phyloP scores from a whole-genome alignment of 2,329 filamentous ascomycete species.

The Colletotrichum siamense region DNA sequence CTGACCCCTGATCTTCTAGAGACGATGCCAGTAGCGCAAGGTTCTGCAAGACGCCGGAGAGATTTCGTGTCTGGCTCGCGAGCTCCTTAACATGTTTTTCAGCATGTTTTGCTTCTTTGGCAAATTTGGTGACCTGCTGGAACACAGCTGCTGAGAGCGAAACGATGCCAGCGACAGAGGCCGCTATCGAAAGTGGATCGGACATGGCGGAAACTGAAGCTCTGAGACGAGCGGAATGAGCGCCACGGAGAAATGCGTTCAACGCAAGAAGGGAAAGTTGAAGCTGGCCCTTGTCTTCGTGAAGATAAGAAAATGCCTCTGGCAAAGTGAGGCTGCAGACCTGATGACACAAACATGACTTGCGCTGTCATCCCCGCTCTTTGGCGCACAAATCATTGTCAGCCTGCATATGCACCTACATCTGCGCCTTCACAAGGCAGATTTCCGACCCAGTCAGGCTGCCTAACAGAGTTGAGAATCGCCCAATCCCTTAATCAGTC shows the following conservation, averaged over 20 bases:
- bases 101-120: not conserved
- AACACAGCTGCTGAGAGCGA: not conserved
- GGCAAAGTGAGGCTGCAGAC: not conserved
- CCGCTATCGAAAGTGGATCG: not conserved
- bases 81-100: not conserved
- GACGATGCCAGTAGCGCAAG: not conserved
- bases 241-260: fast-evolving
- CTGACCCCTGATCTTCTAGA: not conserved
- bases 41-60: not conserved
- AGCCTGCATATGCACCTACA: not conserved
- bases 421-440: not conserved
- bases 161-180: not conserved
- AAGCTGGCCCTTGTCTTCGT: not conserved
- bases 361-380: not conserved
- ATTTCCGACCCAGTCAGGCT: not conserved
- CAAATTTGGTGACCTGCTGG: not conserved
- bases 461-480: fast-evolving
- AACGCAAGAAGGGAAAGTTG: fast-evolving
- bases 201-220: not conserved
- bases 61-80: not conserved
- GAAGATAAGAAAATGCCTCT: not conserved
- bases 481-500: fast-evolving
- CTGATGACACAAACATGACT: not conserved
- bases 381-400: not conserved
- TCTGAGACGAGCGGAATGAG: fast-evolving